These are phyloP conservation scores for Russula griseocarnosa DNA, from an alignment of 768 basidiomycete species.

Conservation along the genomic window DNA sequence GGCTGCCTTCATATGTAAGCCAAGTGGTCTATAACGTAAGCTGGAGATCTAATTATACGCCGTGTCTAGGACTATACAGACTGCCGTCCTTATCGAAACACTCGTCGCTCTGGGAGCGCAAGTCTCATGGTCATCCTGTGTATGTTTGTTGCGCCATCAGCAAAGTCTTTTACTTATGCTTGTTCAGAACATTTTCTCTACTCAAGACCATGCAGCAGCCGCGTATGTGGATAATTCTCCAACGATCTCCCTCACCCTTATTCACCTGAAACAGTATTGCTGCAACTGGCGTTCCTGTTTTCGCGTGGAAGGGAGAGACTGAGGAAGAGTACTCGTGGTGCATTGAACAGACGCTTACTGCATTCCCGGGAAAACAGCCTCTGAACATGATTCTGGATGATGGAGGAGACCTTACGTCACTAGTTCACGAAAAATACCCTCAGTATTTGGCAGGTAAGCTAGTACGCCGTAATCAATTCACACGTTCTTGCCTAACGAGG, in stretches of 20 bases:
- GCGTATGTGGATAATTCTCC: constrained; percentile 53
- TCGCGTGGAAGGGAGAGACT: constrained; percentile 99
- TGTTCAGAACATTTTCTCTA: constrained; percentile 94
- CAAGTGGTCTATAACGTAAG: constrained; percentile 1
- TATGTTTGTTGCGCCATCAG: constrained; percentile 37
- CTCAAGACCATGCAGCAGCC: constrained; percentile 98
- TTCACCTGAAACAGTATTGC: constrained; percentile 60
- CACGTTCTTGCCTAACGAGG: constrained; percentile 4
- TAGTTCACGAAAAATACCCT: constrained; percentile 96
- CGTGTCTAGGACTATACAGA: constrained; percentile 85
- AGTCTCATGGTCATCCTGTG: constrained; percentile 98
- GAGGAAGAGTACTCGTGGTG: constrained; percentile 99
- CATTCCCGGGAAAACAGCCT: constrained; percentile 78
- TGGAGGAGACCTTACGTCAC: constrained; percentile 91
- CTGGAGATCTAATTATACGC: constrained; percentile 12
- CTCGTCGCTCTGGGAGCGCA: constrained; percentile 92
- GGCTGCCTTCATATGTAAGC: constrained; percentile 95
- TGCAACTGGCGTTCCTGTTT: constrained; percentile 97
- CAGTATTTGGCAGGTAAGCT: constrained; percentile 71
- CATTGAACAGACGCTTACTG: constrained; percentile 89
- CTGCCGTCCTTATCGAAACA: constrained; percentile 98
- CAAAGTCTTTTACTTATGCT: constrained; percentile 5
- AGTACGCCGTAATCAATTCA: constrained; percentile 1
- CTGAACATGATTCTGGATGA: constrained; percentile 99
- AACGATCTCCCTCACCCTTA: constrained; percentile 11